Evolutionary conservation across 345 rosid species (phyloP), one percentile per base, ranked within the genome.

Genomic region (Fremontodendron californicum): DNA sequence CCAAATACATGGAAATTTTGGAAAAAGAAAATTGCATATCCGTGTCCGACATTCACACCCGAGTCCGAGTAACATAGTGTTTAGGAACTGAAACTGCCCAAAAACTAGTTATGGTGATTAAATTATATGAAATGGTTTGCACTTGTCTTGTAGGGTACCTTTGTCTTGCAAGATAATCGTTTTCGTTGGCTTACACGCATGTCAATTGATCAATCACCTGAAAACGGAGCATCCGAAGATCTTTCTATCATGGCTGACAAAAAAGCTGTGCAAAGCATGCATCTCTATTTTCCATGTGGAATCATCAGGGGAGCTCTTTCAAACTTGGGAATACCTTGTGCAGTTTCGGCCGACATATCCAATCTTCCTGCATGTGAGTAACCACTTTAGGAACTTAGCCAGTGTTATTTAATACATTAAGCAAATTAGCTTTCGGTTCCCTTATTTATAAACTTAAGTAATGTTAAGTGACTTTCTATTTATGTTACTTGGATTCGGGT

Each of bases 231-330:
- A 43, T 73, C 92, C 1, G 85, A 84, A 78, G 97, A 92, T 80
- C 83, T 92, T 54, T 74, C 89, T 58, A 80, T 80, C 23, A 40
- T 78, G 61, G 86, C 86, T 3, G 98, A 96, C 73, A 87, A 79
- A 80, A 90, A 90, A 85, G 86, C 89, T 61, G 81, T 92, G 39
- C 92, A 91, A 79, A 92, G 94, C 85, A 91, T 94, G 98, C 86
- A 91, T 83, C 84, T 92, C 55, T 92, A 96, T 84, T 94, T 94
- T 70, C 98, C 99, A 1, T 94, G 98, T 81, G 98, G 99, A 75
- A 94, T 96, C 73, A 94, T 96, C 74, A 87, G 97, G 78, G 99
- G 97, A 67, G 99, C 95, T 35, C 97, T 96, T 77, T 96, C 99
- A 16, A 96, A 94, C 83, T 84, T 96, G 84, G 99, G 99, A 78